Conservation (phyloP, 371 early-diverging fungal genomes). For the Mortierella sp. region DNA sequence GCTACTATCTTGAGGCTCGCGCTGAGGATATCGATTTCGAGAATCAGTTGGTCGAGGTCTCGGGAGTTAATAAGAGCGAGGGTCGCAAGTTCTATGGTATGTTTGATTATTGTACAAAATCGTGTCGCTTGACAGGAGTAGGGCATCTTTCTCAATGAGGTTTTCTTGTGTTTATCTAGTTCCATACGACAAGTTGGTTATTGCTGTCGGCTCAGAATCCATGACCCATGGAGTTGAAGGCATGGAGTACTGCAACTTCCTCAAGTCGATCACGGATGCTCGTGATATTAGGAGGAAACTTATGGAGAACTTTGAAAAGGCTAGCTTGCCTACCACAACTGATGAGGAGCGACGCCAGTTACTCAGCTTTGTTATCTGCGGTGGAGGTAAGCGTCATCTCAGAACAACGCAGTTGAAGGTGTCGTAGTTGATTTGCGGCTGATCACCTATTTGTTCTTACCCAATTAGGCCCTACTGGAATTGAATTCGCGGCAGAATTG, state of each 20-base stretch:
- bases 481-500: slow-evolving; percentile 88
- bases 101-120: background rate
- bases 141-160: background rate
- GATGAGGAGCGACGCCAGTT: slow-evolving; percentile 83
- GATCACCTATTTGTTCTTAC: slow-evolving; percentile 12
- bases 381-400: slow-evolving; percentile 71
- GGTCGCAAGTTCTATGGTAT: slow-evolving; percentile 63
- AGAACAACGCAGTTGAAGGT: too few species aligned
- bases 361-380: slow-evolving; percentile 88
- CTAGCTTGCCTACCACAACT: slow-evolving; percentile 78
- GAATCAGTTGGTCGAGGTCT: slow-evolving; percentile 68
- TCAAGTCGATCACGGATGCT: slow-evolving; percentile 83
- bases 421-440: background rate
- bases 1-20: slow-evolving; percentile 68
- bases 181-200: slow-evolving; percentile 84
- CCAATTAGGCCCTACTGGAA: slow-evolving; percentile 76
- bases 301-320: slow-evolving; percentile 87
- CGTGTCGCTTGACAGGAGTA: background rate
- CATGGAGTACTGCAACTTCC: slow-evolving; percentile 74
- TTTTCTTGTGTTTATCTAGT: slow-evolving; percentile 42
- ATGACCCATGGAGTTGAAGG: slow-evolving; percentile 88
- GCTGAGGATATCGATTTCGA: slow-evolving; percentile 80
- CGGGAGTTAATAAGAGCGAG: slow-evolving; percentile 57
- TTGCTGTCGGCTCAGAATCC: slow-evolving; percentile 85
- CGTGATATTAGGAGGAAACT: slow-evolving; percentile 75